phyloP scores from a whole-genome alignment of 2,329 filamentous ascomycete species.

The Albifimbria verrucaria region DNA sequence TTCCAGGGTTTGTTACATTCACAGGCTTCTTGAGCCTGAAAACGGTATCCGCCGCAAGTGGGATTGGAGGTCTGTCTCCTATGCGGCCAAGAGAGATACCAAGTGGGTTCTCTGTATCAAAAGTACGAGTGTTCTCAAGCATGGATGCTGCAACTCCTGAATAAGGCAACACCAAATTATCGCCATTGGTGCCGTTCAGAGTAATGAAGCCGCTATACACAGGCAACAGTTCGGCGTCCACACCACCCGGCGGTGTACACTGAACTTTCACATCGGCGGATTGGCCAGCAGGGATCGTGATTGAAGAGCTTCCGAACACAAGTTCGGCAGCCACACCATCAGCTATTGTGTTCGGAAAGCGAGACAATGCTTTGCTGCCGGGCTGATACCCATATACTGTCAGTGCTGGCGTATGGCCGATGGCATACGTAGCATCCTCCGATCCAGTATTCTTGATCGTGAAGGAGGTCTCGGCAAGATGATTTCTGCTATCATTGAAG shows the following conservation, averaged over 20 bases:
- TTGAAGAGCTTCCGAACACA: constrained; percentile 10
- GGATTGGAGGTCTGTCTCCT: constrained; percentile 8
- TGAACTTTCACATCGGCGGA: constrained; percentile 22
- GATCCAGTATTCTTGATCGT: constrained; percentile 36
- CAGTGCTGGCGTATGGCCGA: constrained; percentile 30
- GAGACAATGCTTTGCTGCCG: constrained; percentile 2
- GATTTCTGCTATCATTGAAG: constrained; percentile 43
- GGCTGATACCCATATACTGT: constrained; percentile 34
- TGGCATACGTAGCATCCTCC: constrained; percentile 31
- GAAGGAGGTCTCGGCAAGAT: constrained; percentile 30
- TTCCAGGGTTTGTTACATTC: not conserved
- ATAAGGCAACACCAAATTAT: constrained; percentile 31
- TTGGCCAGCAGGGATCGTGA: constrained; percentile 24
- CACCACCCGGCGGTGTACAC: constrained; percentile 20
- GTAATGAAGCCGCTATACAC: constrained; percentile 38
- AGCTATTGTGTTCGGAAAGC: constrained; percentile 13
- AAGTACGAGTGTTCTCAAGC: constrained; percentile 12
- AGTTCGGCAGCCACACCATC: constrained; percentile 13
- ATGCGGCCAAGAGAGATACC: constrained; percentile 12
- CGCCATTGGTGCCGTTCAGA: constrained; percentile 29
- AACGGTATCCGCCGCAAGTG: constrained; percentile 14
- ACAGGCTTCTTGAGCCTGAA: constrained; percentile 17
- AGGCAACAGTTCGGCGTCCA: constrained; percentile 25
- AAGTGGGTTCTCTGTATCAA: constrained; percentile 5
- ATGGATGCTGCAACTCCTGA: constrained; percentile 26